phyloP scores from a whole-genome alignment of 1,284 basidiomycete genomes.

The Fomitopsis schrenkii region DNA sequence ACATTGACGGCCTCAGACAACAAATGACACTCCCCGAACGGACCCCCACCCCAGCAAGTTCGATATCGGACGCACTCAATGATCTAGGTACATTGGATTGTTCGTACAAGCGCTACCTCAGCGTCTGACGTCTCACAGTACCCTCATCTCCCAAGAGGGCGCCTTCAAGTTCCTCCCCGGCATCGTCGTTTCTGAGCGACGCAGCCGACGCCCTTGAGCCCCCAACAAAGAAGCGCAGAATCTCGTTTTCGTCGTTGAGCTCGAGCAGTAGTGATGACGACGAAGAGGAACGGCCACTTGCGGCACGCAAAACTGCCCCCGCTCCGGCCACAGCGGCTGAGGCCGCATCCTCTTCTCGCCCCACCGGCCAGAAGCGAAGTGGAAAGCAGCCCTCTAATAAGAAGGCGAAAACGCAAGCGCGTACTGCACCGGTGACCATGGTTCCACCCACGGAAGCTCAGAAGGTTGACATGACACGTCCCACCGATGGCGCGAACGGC shows the following conservation, averaged over 20 bases:
- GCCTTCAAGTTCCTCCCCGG: slow-evolving; percentile 40
- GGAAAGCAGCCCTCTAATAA: slow-evolving; percentile 56
- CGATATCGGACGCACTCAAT: slow-evolving; percentile 27
- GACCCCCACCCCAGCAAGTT: slow-evolving; percentile 40
- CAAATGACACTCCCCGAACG: slow-evolving; percentile 56
- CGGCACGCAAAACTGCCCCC: slow-evolving; percentile 38
- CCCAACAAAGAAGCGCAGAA: slow-evolving; percentile 29
- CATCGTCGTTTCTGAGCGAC: slow-evolving; percentile 46
- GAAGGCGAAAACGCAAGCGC: slow-evolving; percentile 46
- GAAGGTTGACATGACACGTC: slow-evolving; percentile 44
- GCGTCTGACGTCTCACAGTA: slow-evolving; percentile 14
- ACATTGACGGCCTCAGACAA: slow-evolving; percentile 67
- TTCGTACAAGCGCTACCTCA: not conserved
- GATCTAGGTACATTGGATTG: slow-evolving; percentile 28
- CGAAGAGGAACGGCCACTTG: slow-evolving; percentile 62
- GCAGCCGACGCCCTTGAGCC: slow-evolving; percentile 29
- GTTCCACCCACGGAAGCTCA: slow-evolving; percentile 35
- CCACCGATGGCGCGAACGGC: slow-evolving; percentile 39
- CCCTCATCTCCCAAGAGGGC: slow-evolving; percentile 33
- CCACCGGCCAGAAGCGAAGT: slow-evolving; percentile 22
- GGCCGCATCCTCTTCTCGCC: not conserved
- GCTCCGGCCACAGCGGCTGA: slow-evolving; percentile 14
- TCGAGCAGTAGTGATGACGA: slow-evolving; percentile 40
- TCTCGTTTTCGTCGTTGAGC: slow-evolving; percentile 28
- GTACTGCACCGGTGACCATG: slow-evolving; percentile 41